Percentiles rank a stretch among this genome's conserved stretches.
Conservation (phyloP, 1,284 basidiomycete species). For the Vanrija humicola region DNA sequence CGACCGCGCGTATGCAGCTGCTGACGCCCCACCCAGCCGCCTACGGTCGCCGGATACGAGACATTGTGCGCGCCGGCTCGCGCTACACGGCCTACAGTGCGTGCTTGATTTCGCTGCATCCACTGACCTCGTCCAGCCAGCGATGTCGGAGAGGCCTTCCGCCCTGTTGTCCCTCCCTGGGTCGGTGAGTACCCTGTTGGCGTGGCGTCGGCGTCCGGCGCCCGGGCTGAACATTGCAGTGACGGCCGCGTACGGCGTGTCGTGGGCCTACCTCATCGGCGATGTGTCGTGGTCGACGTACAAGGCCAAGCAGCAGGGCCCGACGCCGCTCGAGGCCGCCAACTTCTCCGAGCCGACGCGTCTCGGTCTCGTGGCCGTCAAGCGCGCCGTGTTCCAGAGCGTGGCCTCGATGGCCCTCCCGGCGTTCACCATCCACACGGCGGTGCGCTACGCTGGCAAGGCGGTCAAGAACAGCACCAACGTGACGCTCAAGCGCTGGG, state of each 20-base stretch:
- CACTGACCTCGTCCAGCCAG: conserved; percentile 56
- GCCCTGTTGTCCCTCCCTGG: conserved; percentile 75
- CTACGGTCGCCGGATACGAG: conserved; percentile 72
- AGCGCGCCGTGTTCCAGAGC: conserved; percentile 81
- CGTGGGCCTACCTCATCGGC: conserved; percentile 70
- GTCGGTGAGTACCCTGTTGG: conserved; percentile 50
- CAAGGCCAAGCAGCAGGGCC: conserved; percentile 71
- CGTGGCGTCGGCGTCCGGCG: too few relatives aligned
- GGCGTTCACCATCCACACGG: conserved; percentile 74
- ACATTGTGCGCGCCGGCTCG: conserved; percentile 67
- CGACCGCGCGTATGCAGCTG: not conserved
- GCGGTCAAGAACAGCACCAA: conserved; percentile 65
- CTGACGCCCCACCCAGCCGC: conserved; percentile 56
- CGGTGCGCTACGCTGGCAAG: conserved; percentile 72
- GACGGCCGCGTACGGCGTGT: conserved; percentile 69
- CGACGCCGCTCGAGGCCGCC: conserved; percentile 66
- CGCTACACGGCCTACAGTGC: conserved; percentile 76
- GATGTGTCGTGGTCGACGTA: conserved; percentile 91
- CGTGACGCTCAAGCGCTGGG: conserved; percentile 66
- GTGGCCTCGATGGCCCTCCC: conserved; percentile 70
- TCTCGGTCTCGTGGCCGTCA: conserved; percentile 65
- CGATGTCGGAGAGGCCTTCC: conserved; percentile 88
- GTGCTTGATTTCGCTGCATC: conserved; percentile 27
- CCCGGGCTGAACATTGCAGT: conserved; percentile 18
- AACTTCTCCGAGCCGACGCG: conserved; percentile 73